Base-by-base conservation (phyloP, 169 alveolate species). In the Plasmodium malariae region DNA sequence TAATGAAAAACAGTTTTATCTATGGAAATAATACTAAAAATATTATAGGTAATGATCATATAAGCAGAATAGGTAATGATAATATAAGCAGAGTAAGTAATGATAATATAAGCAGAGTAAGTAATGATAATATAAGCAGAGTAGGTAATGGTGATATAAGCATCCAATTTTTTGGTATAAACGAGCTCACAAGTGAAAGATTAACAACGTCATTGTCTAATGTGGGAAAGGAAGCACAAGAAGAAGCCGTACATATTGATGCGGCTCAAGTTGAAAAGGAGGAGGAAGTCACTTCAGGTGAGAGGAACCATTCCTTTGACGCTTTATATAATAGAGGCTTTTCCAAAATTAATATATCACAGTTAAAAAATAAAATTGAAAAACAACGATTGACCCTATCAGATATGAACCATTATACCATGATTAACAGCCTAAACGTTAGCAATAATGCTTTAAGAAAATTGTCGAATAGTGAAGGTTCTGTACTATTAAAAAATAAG, bases 301-400 rank as follows among this genome's bases (percentile, higher is more conserved):
- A 26, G 9, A 21, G 1, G 48, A n/a, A n/a, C n/a, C n/a, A n/a
- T n/a, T n/a, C n/a, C n/a, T n/a, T n/a, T n/a, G n/a, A n/a, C n/a
- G n/a, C n/a, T n/a, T n/a, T n/a, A n/a, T n/a, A n/a, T n/a, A n/a
- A n/a, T n/a, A n/a, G n/a, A n/a, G n/a, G n/a, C n/a, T n/a, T n/a
- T 5, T 17, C 69, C 3, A 32, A 24, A 24, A 74, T 74, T 12
- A 74, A 74, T 32, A 60, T 59, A 74, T 49, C 70, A 26, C 32
- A 37, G 30, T 51, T 74, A 65, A 74, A 59, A 4, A 7, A 7
- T 21, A 74, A 74, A 74, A 74, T 74, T 19, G 74, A 74, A 28
- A 40, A 65, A 6, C 74, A 74, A 11, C 24, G 60, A 74, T 49
- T 74, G 28, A 6, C 88, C 6, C 19, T 37, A 6, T 74, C 88